These are phyloP conservation scores for Falciphora oryzae DNA, from an alignment of 2,329 filamentous ascomycete genomes.

Conservation along the genomic window DNA sequence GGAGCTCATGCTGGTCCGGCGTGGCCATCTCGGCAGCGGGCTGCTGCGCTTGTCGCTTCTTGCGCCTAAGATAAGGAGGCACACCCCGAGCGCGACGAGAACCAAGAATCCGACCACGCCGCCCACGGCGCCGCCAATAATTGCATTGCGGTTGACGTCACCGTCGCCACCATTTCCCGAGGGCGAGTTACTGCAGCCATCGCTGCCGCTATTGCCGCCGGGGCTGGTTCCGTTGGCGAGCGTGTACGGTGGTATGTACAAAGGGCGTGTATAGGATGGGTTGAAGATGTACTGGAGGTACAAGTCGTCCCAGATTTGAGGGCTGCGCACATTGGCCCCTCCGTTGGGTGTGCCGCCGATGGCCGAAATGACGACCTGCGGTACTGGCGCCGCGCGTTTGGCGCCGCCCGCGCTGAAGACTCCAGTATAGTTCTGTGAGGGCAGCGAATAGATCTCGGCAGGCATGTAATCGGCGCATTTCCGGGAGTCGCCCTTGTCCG, in stretches of 20 bases:
- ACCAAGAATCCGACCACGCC: neutral
- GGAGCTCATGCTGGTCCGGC: constrained; percentile 3
- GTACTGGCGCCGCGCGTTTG: constrained; percentile 29
- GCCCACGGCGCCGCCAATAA: constrained; percentile 6
- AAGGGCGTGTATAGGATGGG: constrained; percentile 15
- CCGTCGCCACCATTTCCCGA: neutral
- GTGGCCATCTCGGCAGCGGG: neutral
- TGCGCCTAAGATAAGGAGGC: neutral
- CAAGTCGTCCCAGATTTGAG: constrained; percentile 18
- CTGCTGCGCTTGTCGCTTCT: constrained; percentile 1
- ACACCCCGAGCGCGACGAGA: neutral
- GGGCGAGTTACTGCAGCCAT: neutral
- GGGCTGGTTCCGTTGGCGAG: constrained; percentile 11
- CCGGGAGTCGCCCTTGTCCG: constrained; percentile 10
- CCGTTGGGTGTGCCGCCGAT: constrained; percentile 33
- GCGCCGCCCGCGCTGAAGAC: constrained; percentile 21
- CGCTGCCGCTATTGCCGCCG: neutral
- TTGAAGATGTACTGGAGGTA: constrained; percentile 23
- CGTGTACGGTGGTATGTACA: constrained; percentile 20
- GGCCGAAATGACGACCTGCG: constrained; percentile 41
- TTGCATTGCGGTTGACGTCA: neutral
- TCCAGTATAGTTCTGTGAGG: constrained; percentile 21
- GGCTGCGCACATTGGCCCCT: constrained; percentile 23
- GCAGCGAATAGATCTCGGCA: constrained; percentile 18
- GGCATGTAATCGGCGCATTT: constrained; percentile 18